phyloP scores from a whole-genome alignment of 2,329 filamentous ascomycete genomes.

The Neopestalotiopsis clavispora region DNA sequence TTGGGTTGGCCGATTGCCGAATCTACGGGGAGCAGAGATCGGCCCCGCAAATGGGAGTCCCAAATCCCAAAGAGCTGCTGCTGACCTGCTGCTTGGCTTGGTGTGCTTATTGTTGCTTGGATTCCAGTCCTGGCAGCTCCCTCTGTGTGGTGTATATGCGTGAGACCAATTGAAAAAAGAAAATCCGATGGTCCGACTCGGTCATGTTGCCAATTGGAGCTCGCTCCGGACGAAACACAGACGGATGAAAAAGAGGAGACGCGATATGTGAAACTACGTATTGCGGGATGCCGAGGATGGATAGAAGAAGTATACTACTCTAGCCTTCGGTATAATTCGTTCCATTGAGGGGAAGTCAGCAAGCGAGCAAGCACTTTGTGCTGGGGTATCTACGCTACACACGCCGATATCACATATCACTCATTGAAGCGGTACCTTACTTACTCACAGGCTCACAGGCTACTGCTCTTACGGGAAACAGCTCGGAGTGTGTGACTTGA shows the following conservation, averaged over 20 bases:
- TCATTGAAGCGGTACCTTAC: neutral
- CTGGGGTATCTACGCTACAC: neutral
- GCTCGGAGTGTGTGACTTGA: neutral
- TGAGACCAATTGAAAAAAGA: neutral
- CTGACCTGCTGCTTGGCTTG: neutral
- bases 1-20: conserved; percentile 33
- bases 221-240: neutral
- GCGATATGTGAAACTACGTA: neutral
- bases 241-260: neutral
- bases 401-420: neutral
- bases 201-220: neutral
- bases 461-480: neutral
- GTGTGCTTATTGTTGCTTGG: neutral
- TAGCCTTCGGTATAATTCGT: neutral
- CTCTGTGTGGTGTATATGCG: neutral
- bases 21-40: conserved; percentile 32
- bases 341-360: neutral
- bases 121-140: neutral
- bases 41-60: conserved; percentile 25
- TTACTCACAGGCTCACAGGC: neutral
- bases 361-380: neutral
- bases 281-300: neutral
- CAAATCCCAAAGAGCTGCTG: neutral
- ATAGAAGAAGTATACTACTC: neutral
- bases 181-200: neutral